These are phyloP conservation scores for Serendipita indica DNA, from an alignment of 768 basidiomycete species.

Conservation along the genomic window DNA sequence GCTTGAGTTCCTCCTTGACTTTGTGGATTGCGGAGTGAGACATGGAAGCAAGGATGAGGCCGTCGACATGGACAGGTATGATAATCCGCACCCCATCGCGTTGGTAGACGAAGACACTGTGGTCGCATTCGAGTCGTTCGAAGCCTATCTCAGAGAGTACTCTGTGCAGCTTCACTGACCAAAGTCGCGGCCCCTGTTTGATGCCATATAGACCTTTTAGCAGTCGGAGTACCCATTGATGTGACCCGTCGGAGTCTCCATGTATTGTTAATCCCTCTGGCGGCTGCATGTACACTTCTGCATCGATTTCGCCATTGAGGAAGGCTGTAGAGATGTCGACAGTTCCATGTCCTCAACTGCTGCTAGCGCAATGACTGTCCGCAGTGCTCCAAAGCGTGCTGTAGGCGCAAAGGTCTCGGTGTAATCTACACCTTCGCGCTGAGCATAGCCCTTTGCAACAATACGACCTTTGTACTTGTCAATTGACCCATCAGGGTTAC, in stretches of 20 bases:
- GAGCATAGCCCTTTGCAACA: slow-evolving; percentile 25
- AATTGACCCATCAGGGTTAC: slow-evolving; percentile 17
- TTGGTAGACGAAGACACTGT: slow-evolving; percentile 1
- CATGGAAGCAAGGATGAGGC: not conserved
- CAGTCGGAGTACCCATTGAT: slow-evolving; percentile 7
- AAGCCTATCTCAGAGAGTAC: not conserved
- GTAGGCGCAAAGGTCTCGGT: slow-evolving; percentile 21
- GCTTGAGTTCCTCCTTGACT: not conserved
- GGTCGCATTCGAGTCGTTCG: slow-evolving; percentile 1
- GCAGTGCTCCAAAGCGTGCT: slow-evolving; percentile 17
- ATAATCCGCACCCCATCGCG: not conserved
- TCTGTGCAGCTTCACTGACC: not conserved
- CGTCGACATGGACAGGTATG: slow-evolving; percentile 3
- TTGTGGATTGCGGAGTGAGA: not conserved
- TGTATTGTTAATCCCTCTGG: slow-evolving; percentile 14
- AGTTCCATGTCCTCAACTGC: slow-evolving; percentile 14
- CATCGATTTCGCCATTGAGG: slow-evolving; percentile 16
- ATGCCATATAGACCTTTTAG: slow-evolving; percentile 3
- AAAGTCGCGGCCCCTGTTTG: slow-evolving; percentile 3
- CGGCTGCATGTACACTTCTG: slow-evolving; percentile 20
- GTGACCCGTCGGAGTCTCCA: not conserved
- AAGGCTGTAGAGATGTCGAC: slow-evolving; percentile 11
- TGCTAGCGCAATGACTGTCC: slow-evolving; percentile 19
- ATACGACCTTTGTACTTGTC: slow-evolving; percentile 23
- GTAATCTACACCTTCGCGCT: slow-evolving; percentile 22